These are phyloP conservation scores for Epichloe sylvatica DNA, from an alignment of 2,329 filamentous ascomycete genomes.

Conservation along the genomic window DNA sequence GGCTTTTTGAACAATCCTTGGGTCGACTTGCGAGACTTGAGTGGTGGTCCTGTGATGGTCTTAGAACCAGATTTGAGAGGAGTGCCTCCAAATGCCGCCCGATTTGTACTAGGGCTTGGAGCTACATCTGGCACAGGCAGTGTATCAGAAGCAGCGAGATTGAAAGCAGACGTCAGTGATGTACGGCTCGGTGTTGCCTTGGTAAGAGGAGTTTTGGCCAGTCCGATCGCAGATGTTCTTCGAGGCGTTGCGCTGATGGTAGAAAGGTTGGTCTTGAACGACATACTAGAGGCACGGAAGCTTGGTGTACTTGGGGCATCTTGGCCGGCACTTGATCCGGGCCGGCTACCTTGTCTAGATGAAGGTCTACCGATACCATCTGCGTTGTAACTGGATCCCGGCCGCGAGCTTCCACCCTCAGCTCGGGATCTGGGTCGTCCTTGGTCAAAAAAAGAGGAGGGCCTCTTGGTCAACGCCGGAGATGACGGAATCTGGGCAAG, in stretches of 20 bases:
- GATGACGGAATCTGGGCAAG: conserved; percentile 66
- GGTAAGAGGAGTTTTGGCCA: conserved; percentile 13
- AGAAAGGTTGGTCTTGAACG: conserved; percentile 29
- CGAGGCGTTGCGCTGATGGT: conserved; percentile 32
- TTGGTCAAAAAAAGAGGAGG: conserved; percentile 58
- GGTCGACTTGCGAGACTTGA: conserved; percentile 38
- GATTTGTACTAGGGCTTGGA: conserved; percentile 27
- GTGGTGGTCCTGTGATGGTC: conserved; percentile 29
- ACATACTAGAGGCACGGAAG: conserved; percentile 30
- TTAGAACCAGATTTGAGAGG: conserved; percentile 31
- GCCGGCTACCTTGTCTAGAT: conserved; percentile 38
- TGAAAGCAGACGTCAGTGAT: conserved; percentile 10
- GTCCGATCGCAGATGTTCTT: conserved; percentile 10
- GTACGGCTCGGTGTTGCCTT: conserved; percentile 12
- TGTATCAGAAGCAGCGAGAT: conserved; percentile 14
- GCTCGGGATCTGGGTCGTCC: conserved; percentile 41
- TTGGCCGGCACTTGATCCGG: conserved; percentile 39
- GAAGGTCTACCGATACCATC: conserved; percentile 41
- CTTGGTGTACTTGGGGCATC: conserved; percentile 23
- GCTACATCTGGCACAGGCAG: conserved; percentile 11
- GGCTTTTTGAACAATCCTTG: conserved; percentile 40
- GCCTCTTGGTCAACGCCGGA: conserved; percentile 50
- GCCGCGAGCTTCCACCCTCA: conserved; percentile 31
- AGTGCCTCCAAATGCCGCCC: conserved; percentile 12
- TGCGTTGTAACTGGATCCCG: conserved; percentile 46